phyloP scores from a whole-genome alignment of 2,329 filamentous ascomycete species.

The Trichoderma guizhouense region DNA sequence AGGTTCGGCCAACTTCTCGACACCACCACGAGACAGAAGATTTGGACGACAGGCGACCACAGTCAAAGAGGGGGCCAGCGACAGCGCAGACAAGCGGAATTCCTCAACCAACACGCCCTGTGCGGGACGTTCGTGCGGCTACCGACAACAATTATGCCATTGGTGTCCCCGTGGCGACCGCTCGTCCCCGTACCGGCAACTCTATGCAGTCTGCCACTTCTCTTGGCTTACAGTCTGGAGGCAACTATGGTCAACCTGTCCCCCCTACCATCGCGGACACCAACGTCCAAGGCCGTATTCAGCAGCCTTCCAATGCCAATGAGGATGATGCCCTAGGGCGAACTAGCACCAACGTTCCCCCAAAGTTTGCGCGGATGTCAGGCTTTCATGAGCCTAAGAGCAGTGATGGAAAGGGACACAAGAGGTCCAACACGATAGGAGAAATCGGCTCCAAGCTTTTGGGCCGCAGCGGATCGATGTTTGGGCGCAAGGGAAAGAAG shows the following conservation, averaged over 20 bases:
- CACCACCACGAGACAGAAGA: slow-evolving; percentile 39
- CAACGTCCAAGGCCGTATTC: slow-evolving; percentile 84
- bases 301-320: slow-evolving; percentile 61
- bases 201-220: slow-evolving; percentile 69
- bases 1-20: slow-evolving; percentile 34
- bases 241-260: slow-evolving; percentile 75
- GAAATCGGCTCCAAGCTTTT: slow-evolving; percentile 82
- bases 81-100: slow-evolving; percentile 35
- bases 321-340: slow-evolving; percentile 67
- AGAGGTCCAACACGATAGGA: slow-evolving; percentile 71
- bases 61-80: slow-evolving; percentile 45
- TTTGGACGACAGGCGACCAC: slow-evolving; percentile 48
- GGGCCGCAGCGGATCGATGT: slow-evolving; percentile 77
- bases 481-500: slow-evolving; percentile 60
- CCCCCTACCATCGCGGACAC: slow-evolving; percentile 84
- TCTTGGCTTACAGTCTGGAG: slow-evolving; percentile 64
- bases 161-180: slow-evolving; percentile 39
- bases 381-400: slow-evolving; percentile 53
- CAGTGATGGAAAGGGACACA: slow-evolving; percentile 54
- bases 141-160: slow-evolving; percentile 44
- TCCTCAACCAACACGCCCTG: slow-evolving; percentile 23
- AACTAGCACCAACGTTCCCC: slow-evolving; percentile 56
- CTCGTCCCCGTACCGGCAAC: slow-evolving; percentile 75
- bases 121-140: slow-evolving; percentile 37
- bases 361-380: slow-evolving; percentile 57